phyloP scores from a whole-genome alignment of 1,284 basidiomycete species.

The Coniferiporia sulphurascens region DNA sequence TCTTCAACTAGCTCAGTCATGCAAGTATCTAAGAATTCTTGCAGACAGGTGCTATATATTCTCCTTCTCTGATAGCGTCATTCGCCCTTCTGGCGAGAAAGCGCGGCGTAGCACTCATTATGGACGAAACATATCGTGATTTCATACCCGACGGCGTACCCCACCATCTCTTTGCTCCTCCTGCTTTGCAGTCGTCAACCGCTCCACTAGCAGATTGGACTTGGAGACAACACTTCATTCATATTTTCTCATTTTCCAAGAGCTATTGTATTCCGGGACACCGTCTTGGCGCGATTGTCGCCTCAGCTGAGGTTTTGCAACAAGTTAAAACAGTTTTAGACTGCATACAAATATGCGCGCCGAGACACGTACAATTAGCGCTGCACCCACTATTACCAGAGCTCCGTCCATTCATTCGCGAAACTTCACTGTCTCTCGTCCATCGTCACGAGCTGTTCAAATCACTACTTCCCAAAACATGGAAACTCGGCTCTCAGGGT shows the following conservation, averaged over 20 bases:
- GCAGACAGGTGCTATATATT: slow-evolving; percentile 77
- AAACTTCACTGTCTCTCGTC: slow-evolving; percentile 47
- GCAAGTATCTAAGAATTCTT: not conserved
- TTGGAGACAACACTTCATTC: slow-evolving; percentile 66
- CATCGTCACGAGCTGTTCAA: slow-evolving; percentile 59
- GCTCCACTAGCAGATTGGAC: slow-evolving; percentile 28
- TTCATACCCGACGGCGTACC: slow-evolving; percentile 58
- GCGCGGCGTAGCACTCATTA: slow-evolving; percentile 63
- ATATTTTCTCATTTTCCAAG: slow-evolving; percentile 80
- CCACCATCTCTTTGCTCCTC: slow-evolving; percentile 47
- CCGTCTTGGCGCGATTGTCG: slow-evolving; percentile 75
- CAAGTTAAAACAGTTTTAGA: slow-evolving; percentile 67
- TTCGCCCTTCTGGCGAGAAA: slow-evolving; percentile 62
- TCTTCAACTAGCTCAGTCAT: not conserved
- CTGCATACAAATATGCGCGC: slow-evolving; percentile 77
- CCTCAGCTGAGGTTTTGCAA: slow-evolving; percentile 51
- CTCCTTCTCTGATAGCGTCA: slow-evolving; percentile 51
- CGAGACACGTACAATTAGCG: slow-evolving; percentile 66
- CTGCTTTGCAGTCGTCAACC: not conserved
- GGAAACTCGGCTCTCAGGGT: slow-evolving; percentile 64
- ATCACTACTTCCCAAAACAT: slow-evolving; percentile 38
- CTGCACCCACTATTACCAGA: slow-evolving; percentile 50
- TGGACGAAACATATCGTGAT: slow-evolving; percentile 90
- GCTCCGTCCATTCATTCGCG: slow-evolving; percentile 51
- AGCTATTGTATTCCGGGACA: slow-evolving; percentile 84